These are phyloP conservation scores for Rhododendron williamsianum DNA, from an alignment of 148 eudicot species.

Conservation along the genomic window DNA sequence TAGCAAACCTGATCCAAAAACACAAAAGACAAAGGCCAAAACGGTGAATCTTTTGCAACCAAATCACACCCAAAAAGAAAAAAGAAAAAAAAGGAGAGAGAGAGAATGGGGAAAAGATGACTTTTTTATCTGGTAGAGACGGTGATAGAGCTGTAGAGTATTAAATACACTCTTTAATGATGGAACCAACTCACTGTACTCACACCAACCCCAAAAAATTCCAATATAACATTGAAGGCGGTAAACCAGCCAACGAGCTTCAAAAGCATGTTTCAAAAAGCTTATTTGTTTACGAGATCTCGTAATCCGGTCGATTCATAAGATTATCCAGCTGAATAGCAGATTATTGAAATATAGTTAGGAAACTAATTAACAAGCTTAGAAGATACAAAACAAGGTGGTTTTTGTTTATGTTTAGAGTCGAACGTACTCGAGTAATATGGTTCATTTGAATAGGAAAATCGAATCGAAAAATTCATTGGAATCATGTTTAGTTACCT, in stretches of 20 bases:
- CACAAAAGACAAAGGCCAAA: not conserved
- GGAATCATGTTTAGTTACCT: constrained; percentile 27
- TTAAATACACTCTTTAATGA: constrained; percentile 44
- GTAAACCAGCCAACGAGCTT: not conserved
- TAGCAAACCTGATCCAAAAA: constrained; percentile 43
- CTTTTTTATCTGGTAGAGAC: not conserved
- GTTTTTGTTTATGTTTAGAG: no score
- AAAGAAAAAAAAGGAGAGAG: not conserved
- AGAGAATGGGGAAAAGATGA: not conserved
- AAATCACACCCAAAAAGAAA: not conserved
- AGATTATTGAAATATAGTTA: not conserved
- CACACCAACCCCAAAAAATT: constrained; percentile 11
- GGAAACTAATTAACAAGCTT: not conserved
- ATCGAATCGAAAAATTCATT: not conserved
- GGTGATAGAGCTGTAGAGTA: constrained; percentile 5
- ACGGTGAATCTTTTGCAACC: not conserved
- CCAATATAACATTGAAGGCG: not conserved
- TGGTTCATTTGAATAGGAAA: not conserved
- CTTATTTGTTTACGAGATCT: not conserved
- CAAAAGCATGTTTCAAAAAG: not conserved
- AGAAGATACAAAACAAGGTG: not conserved
- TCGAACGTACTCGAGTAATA: not conserved
- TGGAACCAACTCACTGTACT: constrained; percentile 26
- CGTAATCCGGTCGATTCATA: not conserved
- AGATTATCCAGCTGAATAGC: not conserved